These are phyloP conservation scores for Ichthyophthirius multifiliis DNA, from an alignment of 169 alveolate species.

Conservation along the genomic window DNA sequence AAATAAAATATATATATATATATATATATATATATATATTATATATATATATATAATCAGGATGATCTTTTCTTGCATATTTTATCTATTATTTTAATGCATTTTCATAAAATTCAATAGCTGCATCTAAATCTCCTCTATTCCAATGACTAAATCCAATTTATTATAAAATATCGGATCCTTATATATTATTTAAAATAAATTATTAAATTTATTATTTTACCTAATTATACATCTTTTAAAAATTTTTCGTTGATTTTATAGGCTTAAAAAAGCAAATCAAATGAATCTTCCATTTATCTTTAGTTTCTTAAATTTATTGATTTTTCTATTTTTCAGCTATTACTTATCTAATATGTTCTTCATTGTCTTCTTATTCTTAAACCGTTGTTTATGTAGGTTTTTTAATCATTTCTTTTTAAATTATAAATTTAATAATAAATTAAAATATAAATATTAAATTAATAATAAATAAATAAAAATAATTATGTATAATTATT, in stretches of 20 bases:
- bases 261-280: background rate
- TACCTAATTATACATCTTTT: background rate
- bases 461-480: too few species aligned
- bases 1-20: background rate
- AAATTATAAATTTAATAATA: too few species aligned
- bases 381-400: too few species aligned
- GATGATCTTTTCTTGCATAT: constrained; percentile 5
- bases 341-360: too few species aligned
- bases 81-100: background rate
- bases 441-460: too few species aligned
- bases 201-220: background rate
- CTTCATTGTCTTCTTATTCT: too few species aligned
- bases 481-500: too few species aligned
- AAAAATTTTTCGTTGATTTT: background rate
- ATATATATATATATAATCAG: background rate
- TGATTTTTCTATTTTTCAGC: background rate
- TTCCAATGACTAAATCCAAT: constrained; percentile 2
- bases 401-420: too few species aligned
- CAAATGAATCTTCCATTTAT: background rate
- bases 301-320: background rate
- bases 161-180: background rate
- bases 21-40: background rate
- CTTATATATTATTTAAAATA: background rate
- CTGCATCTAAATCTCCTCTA: constrained; percentile 13
- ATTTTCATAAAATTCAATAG: constrained; percentile 7